These are phyloP conservation scores for Lentinula raphanica DNA, from an alignment of 768 basidiomycete species.

Conservation along the genomic window DNA sequence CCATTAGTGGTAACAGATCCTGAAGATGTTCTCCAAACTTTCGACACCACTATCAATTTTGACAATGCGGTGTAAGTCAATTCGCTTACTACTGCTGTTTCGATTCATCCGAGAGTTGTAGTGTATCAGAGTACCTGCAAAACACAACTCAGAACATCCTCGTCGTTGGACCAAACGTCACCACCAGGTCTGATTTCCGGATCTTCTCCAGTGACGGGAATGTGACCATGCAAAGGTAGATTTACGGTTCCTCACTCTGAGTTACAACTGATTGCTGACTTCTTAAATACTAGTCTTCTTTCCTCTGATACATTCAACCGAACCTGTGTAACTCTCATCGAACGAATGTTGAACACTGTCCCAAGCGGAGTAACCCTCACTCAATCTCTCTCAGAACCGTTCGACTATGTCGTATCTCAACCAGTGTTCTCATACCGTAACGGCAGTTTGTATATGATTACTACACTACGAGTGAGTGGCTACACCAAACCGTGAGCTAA, in stretches of 20 bases:
- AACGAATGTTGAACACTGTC: conserved; percentile 46
- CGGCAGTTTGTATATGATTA: conserved; percentile 33
- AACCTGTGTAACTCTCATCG: conserved; percentile 34
- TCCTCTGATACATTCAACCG: conserved; percentile 24
- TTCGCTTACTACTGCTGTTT: neutral
- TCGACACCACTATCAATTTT: neutral
- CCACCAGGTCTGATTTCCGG: conserved; percentile 17
- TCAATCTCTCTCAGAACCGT: conserved; percentile 28
- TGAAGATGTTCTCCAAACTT: neutral
- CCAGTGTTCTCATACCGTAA: conserved; percentile 29
- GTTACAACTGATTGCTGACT: neutral
- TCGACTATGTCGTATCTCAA: conserved; percentile 26
- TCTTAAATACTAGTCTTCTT: neutral
- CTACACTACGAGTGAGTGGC: conserved; percentile 32
- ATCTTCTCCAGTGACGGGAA: conserved; percentile 19
- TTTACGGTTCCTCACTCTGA: neutral
- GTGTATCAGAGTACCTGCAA: conserved; percentile 10
- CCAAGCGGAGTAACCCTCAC: conserved; percentile 39
- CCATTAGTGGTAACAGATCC: neutral
- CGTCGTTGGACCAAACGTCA: conserved; percentile 15
- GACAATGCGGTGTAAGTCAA: conserved; percentile 7
- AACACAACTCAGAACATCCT: conserved; percentile 13
- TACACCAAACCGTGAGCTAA: neutral
- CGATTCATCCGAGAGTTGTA: neutral
- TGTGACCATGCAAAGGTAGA: conserved; percentile 15